Conservation (phyloP, 805 yeast species). For the Ogataea saltuana region DNA sequence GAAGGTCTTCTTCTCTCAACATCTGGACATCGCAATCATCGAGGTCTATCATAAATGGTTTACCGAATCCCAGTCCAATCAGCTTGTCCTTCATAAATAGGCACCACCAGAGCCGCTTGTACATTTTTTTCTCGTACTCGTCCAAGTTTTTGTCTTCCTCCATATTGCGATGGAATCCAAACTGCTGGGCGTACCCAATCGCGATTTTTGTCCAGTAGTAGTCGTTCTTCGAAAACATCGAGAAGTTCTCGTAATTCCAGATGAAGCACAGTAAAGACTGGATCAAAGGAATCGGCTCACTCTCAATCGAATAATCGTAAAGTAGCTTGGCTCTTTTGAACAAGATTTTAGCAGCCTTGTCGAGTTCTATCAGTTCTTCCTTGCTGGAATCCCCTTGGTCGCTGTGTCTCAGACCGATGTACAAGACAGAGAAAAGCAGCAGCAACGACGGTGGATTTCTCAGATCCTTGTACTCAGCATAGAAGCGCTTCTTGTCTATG, state of each 20-base stretch:
- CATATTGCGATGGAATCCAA: conserved; percentile 63
- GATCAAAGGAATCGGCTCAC: conserved; percentile 61
- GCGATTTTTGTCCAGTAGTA: conserved; percentile 78
- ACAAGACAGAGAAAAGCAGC: conserved; percentile 61
- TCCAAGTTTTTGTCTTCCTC: conserved; percentile 14
- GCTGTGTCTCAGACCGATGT: conserved; percentile 67
- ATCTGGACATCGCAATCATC: conserved; percentile 78
- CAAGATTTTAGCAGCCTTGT: conserved; percentile 35
- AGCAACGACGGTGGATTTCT: conserved; percentile 61
- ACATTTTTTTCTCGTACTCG: conserved; percentile 27
- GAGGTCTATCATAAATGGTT: conserved; percentile 67
- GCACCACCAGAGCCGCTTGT: conserved; percentile 61
- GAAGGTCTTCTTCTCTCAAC: conserved; percentile 65
- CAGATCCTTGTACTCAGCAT: conserved; percentile 56
- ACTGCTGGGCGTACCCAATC: conserved; percentile 70
- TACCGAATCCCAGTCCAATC: conserved; percentile 70
- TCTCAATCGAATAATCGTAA: conserved; percentile 67
- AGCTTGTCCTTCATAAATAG: conserved; percentile 69
- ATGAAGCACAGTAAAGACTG: conserved; percentile 49
- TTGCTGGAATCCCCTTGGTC: conserved; percentile 54
- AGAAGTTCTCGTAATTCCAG: conserved; percentile 28
- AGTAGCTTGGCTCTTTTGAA: conserved; percentile 57
- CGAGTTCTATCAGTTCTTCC: conserved; percentile 45
- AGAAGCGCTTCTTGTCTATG: conserved; percentile 60
- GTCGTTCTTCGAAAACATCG: conserved; percentile 52